phyloP scores from a whole-genome alignment of 2,329 filamentous ascomycete genomes.

The Penicillium oxalicum region DNA sequence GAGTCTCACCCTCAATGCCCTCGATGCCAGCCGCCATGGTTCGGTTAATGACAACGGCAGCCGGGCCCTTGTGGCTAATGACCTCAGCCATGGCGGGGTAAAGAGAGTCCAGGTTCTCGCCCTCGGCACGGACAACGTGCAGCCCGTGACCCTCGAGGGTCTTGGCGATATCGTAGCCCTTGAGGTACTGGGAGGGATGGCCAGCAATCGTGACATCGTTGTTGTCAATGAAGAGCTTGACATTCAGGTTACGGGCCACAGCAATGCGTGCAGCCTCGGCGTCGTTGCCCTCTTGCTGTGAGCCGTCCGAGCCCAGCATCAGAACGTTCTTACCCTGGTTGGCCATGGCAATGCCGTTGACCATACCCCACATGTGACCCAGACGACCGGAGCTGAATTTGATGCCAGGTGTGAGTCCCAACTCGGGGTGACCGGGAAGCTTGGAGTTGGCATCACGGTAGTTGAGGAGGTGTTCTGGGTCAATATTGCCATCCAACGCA shows the following conservation, averaged over 20 bases:
- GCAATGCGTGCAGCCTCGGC: slow-evolving; percentile 38
- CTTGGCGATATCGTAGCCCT: slow-evolving; percentile 29
- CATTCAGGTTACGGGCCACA: slow-evolving; percentile 32
- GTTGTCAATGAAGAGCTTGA: slow-evolving; percentile 38
- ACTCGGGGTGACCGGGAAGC: slow-evolving; percentile 37
- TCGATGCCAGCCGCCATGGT: slow-evolving; percentile 37
- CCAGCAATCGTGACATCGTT: slow-evolving; percentile 40
- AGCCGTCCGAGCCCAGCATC: slow-evolving; percentile 36
- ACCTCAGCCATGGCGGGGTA: slow-evolving; percentile 29
- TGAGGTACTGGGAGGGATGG: slow-evolving; percentile 36
- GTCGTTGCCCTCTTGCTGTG: slow-evolving; percentile 40
- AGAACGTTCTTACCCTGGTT: slow-evolving; percentile 34
- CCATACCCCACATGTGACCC: slow-evolving; percentile 37
- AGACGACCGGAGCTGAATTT: slow-evolving; percentile 39
- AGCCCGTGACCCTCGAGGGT: slow-evolving; percentile 36
- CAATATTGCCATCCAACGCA: slow-evolving; percentile 33
- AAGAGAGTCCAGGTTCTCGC: slow-evolving; percentile 34
- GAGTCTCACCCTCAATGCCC: slow-evolving; percentile 29
- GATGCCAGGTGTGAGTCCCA: slow-evolving; percentile 36
- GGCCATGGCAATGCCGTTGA: slow-evolving; percentile 36
- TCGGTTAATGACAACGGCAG: slow-evolving; percentile 27
- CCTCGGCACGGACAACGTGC: slow-evolving; percentile 31
- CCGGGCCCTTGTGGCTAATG: slow-evolving; percentile 30
- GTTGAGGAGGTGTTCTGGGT: slow-evolving; percentile 36
- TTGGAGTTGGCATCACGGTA: slow-evolving; percentile 39